Conservation (phyloP, 2,329 filamentous ascomycete species). For the Phyllosticta capitalensis region DNA sequence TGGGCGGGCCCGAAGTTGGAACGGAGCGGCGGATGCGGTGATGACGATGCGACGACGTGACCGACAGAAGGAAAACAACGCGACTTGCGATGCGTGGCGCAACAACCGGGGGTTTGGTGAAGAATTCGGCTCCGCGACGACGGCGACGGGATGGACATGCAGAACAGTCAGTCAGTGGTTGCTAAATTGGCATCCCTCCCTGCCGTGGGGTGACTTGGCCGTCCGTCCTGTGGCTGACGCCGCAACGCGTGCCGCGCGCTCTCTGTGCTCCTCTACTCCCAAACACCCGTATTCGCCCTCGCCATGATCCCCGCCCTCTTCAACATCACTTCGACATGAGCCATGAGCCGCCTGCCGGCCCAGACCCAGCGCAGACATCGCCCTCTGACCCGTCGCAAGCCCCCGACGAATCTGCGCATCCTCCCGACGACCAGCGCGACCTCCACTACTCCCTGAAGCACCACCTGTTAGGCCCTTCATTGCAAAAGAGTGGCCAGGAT, state of each 20-base stretch:
- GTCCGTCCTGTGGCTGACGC: neutral
- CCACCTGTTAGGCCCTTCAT: conserved; percentile 75
- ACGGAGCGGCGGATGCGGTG: neutral
- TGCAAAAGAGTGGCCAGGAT: conserved; percentile 91
- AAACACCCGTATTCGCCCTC: neutral
- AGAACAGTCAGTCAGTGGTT: neutral
- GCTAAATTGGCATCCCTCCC: neutral
- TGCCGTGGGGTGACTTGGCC: neutral
- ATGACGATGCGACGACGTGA: neutral
- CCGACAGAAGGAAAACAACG: neutral
- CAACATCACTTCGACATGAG: conserved; percentile 3
- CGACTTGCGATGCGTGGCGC: neutral
- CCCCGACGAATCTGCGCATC: neutral
- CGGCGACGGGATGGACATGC: neutral
- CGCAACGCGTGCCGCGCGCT: neutral
- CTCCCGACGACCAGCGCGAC: neutral
- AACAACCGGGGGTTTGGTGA: neutral
- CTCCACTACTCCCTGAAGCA: conserved; percentile 60
- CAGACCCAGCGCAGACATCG: neutral
- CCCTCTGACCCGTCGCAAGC: neutral
- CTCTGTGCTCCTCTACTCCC: neutral
- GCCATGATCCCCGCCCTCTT: conserved; percentile 4
- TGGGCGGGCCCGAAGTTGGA: conserved; percentile 1
- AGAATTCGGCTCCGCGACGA: neutral
- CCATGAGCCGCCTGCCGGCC: conserved; percentile 6